Evolutionary conservation across 1,139 yeast genomes (phyloP).

Genomic region (Magnusiomyces ingens): DNA sequence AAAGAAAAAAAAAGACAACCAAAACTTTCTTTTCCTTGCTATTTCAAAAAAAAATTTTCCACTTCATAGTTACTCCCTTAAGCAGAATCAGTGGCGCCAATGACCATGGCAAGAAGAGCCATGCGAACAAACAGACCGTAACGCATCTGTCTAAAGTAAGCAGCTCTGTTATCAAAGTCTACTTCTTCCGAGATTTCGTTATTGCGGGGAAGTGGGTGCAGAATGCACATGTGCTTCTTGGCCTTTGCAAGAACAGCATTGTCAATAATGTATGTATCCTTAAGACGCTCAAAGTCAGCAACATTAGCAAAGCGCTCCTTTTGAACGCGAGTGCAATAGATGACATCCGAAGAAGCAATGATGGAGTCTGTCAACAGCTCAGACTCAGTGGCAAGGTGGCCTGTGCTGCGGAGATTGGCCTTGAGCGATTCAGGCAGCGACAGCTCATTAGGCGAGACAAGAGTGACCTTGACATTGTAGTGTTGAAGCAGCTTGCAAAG

Average conservation of each 20-base stretch:
- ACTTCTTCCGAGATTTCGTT: slow-evolving; percentile 96
- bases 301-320: slow-evolving; percentile 83
- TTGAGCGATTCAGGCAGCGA: slow-evolving; percentile 69
- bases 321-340: slow-evolving; percentile 97
- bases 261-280: slow-evolving; percentile 88
- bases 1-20: not conserved
- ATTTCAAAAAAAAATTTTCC: slow-evolving; percentile 8
- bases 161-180: slow-evolving; percentile 98
- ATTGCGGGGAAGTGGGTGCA: slow-evolving; percentile 99
- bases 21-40: not conserved
- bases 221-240: slow-evolving; percentile 96
- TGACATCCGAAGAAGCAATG: slow-evolving; percentile 83
- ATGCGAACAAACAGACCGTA: slow-evolving; percentile 96
- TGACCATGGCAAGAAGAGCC: slow-evolving; percentile 97
- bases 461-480: slow-evolving; percentile 88
- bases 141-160: slow-evolving; percentile 98
- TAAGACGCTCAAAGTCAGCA: slow-evolving; percentile 77
- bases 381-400: slow-evolving; percentile 67
- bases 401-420: slow-evolving; percentile 54
- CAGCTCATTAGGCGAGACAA: slow-evolving; percentile 86
- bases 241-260: slow-evolving; percentile 87
- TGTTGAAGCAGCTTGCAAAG: slow-evolving; percentile 83
- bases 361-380: slow-evolving; percentile 75
- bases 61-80: not conserved
- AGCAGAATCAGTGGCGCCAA: slow-evolving; percentile 49